phyloP scores from a whole-genome alignment of 176 grass and related monocot genomes.

The Dactylis glomerata region DNA sequence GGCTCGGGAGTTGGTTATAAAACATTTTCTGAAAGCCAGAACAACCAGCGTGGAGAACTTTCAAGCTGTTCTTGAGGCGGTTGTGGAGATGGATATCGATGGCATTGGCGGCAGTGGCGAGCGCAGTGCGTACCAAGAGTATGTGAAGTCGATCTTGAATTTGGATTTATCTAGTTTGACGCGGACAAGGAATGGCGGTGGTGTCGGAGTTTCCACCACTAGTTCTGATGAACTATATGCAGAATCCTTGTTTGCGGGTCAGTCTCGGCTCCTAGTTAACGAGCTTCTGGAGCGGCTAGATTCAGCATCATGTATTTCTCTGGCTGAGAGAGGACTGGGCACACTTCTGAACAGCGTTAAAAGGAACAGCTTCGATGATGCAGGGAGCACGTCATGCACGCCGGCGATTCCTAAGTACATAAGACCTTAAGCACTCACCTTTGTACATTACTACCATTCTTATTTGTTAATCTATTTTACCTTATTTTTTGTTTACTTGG shows the following conservation, averaged over 20 bases:
- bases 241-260: conserved; percentile 19
- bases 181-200: background rate
- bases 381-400: background rate
- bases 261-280: conserved; percentile 58
- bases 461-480: too few relatives aligned
- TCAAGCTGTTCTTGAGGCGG: conserved; percentile 50
- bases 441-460: background rate
- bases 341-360: conserved; percentile 34
- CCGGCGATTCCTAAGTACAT: conserved; percentile 20
- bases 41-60: conserved; percentile 42
- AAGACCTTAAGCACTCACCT: background rate
- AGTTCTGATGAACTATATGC: conserved; percentile 3
- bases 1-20: conserved; percentile 50
- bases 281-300: conserved; percentile 45
- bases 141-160: conserved; percentile 39
- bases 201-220: background rate
- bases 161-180: conserved; percentile 33
- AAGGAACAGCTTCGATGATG: conserved; percentile 11
- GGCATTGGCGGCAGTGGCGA: conserved; percentile 3
- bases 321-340: conserved; percentile 41
- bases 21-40: conserved; percentile 57
- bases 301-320: conserved; percentile 38
- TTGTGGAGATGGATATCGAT: conserved; percentile 58
- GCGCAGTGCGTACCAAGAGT: conserved; percentile 21
- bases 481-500: background rate